Evolutionary conservation across 2,329 filamentous ascomycete species (phyloP).

Genomic region (Alternaria ventricosa): DNA sequence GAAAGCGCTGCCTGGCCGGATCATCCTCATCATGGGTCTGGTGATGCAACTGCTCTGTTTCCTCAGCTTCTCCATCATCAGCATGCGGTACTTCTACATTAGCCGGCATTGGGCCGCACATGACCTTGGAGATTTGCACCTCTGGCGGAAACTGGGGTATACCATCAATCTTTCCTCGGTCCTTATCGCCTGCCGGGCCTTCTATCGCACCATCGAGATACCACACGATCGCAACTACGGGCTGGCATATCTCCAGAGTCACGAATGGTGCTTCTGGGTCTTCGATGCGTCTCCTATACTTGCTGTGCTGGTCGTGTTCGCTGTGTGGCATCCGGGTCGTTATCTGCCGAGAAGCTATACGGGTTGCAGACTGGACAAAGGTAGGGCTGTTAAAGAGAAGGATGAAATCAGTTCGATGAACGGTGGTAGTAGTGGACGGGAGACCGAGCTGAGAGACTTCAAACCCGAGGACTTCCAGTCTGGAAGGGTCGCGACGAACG

Average conservation of each 20-base stretch:
- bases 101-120: slow-evolving; percentile 34
- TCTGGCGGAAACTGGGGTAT: slow-evolving; percentile 44
- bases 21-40: slow-evolving; percentile 55
- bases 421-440: slow-evolving; percentile 5
- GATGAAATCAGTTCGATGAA: slow-evolving; percentile 35
- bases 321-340: slow-evolving; percentile 56
- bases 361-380: slow-evolving; percentile 35
- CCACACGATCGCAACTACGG: slow-evolving; percentile 53
- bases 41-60: slow-evolving; percentile 60
- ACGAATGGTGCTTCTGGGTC: slow-evolving; percentile 62
- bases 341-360: slow-evolving; percentile 45
- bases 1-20: slow-evolving; percentile 36
- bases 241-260: slow-evolving; percentile 57
- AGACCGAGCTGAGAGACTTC: slow-evolving; percentile 25
- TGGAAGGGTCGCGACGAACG: slow-evolving; percentile 3
- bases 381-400: slow-evolving; percentile 40
- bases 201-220: slow-evolving; percentile 63
- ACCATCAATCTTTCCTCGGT: slow-evolving; percentile 44
- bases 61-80: slow-evolving; percentile 55
- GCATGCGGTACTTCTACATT: slow-evolving; percentile 45
- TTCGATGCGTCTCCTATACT: slow-evolving; percentile 60
- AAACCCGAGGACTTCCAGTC: slow-evolving; percentile 34
- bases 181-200: slow-evolving; percentile 55
- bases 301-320: slow-evolving; percentile 57
- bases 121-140: slow-evolving; percentile 45